Conservation (phyloP, 2,329 filamentous ascomycete species). For the Phyllosticta paracitricarpa region DNA sequence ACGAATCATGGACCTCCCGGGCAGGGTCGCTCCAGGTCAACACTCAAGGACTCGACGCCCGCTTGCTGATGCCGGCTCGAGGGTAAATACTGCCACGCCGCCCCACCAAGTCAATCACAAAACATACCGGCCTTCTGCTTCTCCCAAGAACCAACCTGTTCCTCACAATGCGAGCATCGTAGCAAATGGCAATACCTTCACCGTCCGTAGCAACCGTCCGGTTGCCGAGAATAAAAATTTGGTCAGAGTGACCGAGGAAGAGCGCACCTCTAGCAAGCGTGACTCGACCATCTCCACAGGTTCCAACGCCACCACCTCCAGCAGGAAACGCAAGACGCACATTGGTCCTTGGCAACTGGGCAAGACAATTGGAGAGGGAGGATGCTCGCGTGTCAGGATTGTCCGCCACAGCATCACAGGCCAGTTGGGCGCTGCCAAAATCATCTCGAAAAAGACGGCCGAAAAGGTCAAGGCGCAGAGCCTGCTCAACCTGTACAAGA, state of each 20-base stretch:
- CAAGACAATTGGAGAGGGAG: constrained; percentile 78
- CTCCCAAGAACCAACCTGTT: constrained; percentile 11
- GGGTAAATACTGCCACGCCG: constrained; percentile 21
- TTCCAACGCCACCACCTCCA: constrained; percentile 43
- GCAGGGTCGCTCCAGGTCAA: constrained; percentile 15
- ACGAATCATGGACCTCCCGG: constrained; percentile 20
- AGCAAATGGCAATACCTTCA: constrained; percentile 31
- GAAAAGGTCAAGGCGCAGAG: constrained; percentile 77
- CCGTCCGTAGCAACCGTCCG: constrained; percentile 25
- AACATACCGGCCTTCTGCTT: background rate
- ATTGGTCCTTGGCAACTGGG: constrained; percentile 93
- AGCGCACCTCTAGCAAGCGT: constrained; percentile 39
- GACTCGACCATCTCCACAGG: constrained; percentile 45
- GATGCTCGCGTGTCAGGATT: constrained; percentile 76
- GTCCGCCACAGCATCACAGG: constrained; percentile 72
- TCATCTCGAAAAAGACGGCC: constrained; percentile 72
- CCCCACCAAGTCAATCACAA: constrained; percentile 2
- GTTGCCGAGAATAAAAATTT: constrained; percentile 40
- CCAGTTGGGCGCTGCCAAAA: constrained; percentile 85
- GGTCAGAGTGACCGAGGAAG: constrained; percentile 40
- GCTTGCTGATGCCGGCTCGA: constrained; percentile 24
- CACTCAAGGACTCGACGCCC: constrained; percentile 23
- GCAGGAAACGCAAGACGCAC: constrained; percentile 52
- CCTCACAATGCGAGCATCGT: constrained; percentile 38
- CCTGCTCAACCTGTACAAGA: constrained; percentile 70